phyloP scores from a whole-genome alignment of 345 rosid genomes.

The Boechera divaricarpa region DNA sequence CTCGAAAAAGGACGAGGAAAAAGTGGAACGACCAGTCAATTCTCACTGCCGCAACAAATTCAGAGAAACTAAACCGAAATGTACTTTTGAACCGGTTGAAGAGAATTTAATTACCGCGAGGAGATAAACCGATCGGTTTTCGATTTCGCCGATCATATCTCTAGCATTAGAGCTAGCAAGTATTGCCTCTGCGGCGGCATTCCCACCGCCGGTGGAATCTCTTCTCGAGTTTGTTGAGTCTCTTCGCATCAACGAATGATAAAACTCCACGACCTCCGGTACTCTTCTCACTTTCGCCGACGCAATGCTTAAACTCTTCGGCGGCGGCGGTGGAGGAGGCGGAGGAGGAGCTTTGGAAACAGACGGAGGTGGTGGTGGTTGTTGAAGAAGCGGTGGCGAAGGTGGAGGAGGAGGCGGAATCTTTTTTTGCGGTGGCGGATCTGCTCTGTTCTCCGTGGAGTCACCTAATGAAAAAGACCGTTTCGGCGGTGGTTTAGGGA shows the following conservation, averaged over 20 bases:
- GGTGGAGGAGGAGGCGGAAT: slow-evolving; percentile 56
- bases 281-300: slow-evolving; percentile 81
- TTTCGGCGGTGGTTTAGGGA: slow-evolving; percentile 94
- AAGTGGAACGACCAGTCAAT: slow-evolving; percentile 45
- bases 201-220: slow-evolving; percentile 59
- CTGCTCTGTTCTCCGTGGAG: slow-evolving; percentile 39
- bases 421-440: slow-evolving; percentile 34
- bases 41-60: slow-evolving; percentile 33
- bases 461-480: slow-evolving; percentile 44
- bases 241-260: slow-evolving; percentile 92
- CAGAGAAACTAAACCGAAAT: slow-evolving; percentile 30
- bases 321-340: slow-evolving; percentile 77
- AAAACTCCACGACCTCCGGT: slow-evolving; percentile 98
- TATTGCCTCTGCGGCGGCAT: slow-evolving; percentile 49
- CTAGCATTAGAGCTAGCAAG: slow-evolving; percentile 68
- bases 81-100: slow-evolving; percentile 37
- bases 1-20: slow-evolving; percentile 25
- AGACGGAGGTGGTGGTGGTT: slow-evolving; percentile 36
- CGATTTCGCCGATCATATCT: slow-evolving; percentile 99
- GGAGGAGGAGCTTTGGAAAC: slow-evolving; percentile 49
- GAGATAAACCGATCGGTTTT: slow-evolving; percentile 90
- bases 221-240: slow-evolving; percentile 77
- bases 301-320: slow-evolving; percentile 49
- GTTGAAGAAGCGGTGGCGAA: slow-evolving; percentile 23
- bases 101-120: slow-evolving; percentile 61